Base-by-base conservation (phyloP, 345 rosid species). In the Turritis glabra region DNA sequence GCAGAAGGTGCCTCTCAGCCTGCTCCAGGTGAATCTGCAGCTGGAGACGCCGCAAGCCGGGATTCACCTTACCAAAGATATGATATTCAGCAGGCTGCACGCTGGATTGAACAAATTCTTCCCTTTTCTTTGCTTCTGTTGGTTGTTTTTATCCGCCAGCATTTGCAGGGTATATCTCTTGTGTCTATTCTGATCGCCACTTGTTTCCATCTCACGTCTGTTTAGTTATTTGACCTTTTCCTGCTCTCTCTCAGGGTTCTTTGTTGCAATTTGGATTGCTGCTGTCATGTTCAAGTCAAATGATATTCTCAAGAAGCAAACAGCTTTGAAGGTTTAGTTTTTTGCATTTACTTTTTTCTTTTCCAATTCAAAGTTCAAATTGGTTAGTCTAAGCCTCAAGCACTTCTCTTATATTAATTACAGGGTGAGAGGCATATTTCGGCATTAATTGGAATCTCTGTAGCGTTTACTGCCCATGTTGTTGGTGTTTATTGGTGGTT, bases 101-200 rank as follows among this genome's bases (percentile, higher is more conserved):
- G 99, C 69, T 96, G 96, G 98, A 85, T 96, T 67, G 99, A 96
- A 85, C 99, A 96, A 80, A 85, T 92, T 65, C 95, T 96, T 30
- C 99, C 99, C 5, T 96, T 96, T 52, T 92, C 97, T 66, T 80
- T 96, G 88, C 99, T 96, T 81, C 92, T 96, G 25, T 77, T 96
- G 86, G 96, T 96, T 33, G 98, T 92, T 73, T 96, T 96, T 79
- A 96, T 96, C 72, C 96, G 99, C 76, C 99, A 92, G 84, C 99
- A 96, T 83, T 81, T 96, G 79, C 99, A 96, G 87, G 99, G 99
- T 95, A 68, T 46, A 3, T 29, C 18, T 40, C 11, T 30, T 15
- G 41, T 46, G n/a, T 67, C 40, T 21, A 2, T 55, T 7, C 48
- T 69, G 3, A n/a, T 58, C 15, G 4, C 27, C 57, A 41, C 25